Evolutionary conservation across 2,329 filamentous ascomycete species (phyloP), one percentile per base, ranked within the genome.

Genomic region (Acephala macrosclerotiorum): DNA sequence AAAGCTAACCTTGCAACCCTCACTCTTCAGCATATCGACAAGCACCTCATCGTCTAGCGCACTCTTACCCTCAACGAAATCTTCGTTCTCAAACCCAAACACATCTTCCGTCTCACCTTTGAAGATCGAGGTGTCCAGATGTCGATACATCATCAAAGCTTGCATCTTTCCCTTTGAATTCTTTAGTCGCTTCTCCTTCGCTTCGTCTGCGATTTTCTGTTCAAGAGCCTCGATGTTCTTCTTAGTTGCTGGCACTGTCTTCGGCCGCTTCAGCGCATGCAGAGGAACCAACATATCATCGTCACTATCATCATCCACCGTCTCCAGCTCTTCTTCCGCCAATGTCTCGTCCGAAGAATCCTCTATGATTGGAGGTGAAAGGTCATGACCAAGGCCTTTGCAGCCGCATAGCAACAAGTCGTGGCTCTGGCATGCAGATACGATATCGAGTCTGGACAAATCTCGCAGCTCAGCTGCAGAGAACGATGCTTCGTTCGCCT

Each of bases 391-490:
- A 9, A 75, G 80, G 0, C 89, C 89, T 6, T 81, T 83, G 73
- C 90, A 92, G 0, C 77, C 76, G 76, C 90, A 92, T 0, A 84
- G 85, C 0, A 92, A 77, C 1, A 92, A 77, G 60, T 91, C 87
- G 74, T 92, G 90, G 2, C 90, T 92, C 73, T 90, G 87, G 64
- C 90, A 91, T 7, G 78, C 79, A 11, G 83, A 81, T 12, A 82
- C 81, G 65, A 89, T 83, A 71, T 92, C 87, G 0, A 92, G 78
- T 1, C 83, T 84, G 73, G 92, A 93, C 0, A 93, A 75, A 75
- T 92, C 89, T 60, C 84, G 81, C 29, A 92, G 77, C 70, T 92
- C 90, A 56, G 90, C 87, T 4, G 81, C 80, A 0, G 88, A 89
- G 74, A 93, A 93, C 38, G 85, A 87, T 9, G 85, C 81, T 26